Evolutionary conservation across 2,329 filamentous ascomycete species (phyloP).

Genomic region (Pseudogymnoascus verrucosus): DNA sequence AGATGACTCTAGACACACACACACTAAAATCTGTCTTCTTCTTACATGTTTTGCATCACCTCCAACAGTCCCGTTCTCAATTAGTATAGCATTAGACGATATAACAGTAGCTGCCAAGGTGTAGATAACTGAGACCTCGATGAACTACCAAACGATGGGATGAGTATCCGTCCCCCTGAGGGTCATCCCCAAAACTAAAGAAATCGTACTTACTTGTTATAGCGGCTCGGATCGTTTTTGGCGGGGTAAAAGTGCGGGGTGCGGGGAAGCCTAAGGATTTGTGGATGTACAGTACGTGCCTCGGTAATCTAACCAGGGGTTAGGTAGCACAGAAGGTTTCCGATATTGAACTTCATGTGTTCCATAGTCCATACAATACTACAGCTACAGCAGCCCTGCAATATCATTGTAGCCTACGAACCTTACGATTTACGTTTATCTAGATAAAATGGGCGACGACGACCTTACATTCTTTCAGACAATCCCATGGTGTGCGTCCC

Average conservation of each 20-base stretch:
- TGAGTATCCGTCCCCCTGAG: neutral
- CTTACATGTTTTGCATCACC: neutral
- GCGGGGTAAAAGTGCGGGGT: too few species aligned
- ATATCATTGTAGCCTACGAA: neutral
- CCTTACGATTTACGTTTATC: neutral
- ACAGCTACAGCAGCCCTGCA: neutral
- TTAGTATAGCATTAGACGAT: neutral
- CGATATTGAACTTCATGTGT: neutral
- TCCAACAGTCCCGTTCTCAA: neutral
- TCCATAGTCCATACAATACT: neutral
- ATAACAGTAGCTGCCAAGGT: neutral
- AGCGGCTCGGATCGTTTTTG: too few species aligned
- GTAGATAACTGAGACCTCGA: neutral
- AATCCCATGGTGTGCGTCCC: constrained; percentile 11
- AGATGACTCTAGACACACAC: neutral
- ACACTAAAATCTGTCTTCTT: neutral
- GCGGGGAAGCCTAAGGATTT: too few species aligned
- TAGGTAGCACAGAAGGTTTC: neutral
- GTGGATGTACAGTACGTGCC: neutral
- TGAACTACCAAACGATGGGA: neutral
- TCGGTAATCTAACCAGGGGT: neutral
- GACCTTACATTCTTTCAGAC: constrained; percentile 5
- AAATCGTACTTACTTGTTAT: neutral
- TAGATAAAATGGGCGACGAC: neutral
- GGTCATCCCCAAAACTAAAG: constrained; percentile 11